Evolutionary conservation across 2,329 filamentous ascomycete genomes (phyloP).

Genomic region (Bipolaris bicolor): DNA sequence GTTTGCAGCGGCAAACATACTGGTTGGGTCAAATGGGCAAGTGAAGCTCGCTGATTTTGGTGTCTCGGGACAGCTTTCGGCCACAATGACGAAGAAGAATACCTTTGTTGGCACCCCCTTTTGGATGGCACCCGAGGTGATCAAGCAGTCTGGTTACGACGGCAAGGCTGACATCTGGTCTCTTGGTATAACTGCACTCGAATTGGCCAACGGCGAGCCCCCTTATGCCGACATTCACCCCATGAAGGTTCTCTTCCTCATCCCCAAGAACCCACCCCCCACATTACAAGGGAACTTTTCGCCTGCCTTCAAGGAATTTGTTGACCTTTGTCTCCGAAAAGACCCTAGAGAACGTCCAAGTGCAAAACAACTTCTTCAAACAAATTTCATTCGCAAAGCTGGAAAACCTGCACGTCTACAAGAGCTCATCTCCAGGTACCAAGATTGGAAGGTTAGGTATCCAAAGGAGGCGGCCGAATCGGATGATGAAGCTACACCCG

Average conservation of each 20-base stretch:
- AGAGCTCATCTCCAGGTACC: slow-evolving; percentile 89
- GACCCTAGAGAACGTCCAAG: slow-evolving; percentile 89
- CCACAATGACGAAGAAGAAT: slow-evolving; percentile 99
- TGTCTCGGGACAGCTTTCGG: slow-evolving; percentile 92
- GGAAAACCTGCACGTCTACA: slow-evolving; percentile 97
- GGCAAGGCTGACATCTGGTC: slow-evolving; percentile 99
- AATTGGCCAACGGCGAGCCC: slow-evolving; percentile 88
- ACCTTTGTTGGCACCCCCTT: slow-evolving; percentile 98
- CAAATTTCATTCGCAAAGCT: slow-evolving; percentile 87
- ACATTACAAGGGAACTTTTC: slow-evolving; percentile 63
- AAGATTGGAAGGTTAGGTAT: slow-evolving; percentile 82
- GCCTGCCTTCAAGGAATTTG: slow-evolving; percentile 58
- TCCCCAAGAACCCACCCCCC: slow-evolving; percentile 91
- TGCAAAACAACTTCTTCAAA: slow-evolving; percentile 83
- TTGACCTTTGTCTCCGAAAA: slow-evolving; percentile 75
- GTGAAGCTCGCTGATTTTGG: slow-evolving; percentile 98
- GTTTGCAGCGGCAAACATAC: slow-evolving; percentile 84
- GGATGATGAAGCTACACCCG: slow-evolving; percentile 46
- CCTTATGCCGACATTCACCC: slow-evolving; percentile 96
- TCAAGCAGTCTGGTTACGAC: slow-evolving; percentile 97
- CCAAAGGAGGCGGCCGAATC: slow-evolving; percentile 67
- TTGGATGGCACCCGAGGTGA: slow-evolving; percentile 99
- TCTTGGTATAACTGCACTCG: slow-evolving; percentile 89
- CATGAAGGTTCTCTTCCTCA: slow-evolving; percentile 97
- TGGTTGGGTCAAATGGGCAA: slow-evolving; percentile 87